Evolutionary conservation across 108 stramenopile genomes (phyloP).

Genomic region (Conticribra weissflogii): DNA sequence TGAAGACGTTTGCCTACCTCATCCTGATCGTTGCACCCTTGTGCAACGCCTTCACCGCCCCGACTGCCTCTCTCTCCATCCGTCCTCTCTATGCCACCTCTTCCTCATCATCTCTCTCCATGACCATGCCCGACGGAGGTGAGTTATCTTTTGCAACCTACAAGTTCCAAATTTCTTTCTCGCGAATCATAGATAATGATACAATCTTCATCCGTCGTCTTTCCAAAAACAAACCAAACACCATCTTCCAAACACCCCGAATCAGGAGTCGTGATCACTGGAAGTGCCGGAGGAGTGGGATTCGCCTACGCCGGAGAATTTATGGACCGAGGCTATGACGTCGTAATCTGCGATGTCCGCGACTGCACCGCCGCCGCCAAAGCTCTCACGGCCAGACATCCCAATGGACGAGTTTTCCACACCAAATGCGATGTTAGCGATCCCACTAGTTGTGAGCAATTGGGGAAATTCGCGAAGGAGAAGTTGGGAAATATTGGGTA

Average conservation of each 20-base stretch:
- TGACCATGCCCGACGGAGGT: constrained; percentile 59
- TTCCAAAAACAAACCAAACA: no score
- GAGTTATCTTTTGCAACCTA: no score
- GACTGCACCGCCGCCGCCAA: constrained; percentile 78
- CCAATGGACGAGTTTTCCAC: constrained; percentile 74
- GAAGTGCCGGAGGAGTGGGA: constrained; percentile 87
- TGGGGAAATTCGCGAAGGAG: constrained; percentile 78
- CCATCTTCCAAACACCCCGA: no score
- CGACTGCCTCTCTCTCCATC: constrained; percentile 7
- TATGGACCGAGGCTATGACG: constrained; percentile 86
- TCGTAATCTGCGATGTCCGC: constrained; percentile 90
- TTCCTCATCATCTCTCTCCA: constrained; percentile 16
- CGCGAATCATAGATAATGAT: no score
- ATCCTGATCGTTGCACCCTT: constrained; percentile 8
- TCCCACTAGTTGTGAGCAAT: constrained; percentile 54
- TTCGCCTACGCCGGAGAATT: constrained; percentile 94
- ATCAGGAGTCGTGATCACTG: constrained; percentile 88
- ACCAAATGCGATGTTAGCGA: constrained; percentile 89
- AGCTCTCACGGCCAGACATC: constrained; percentile 64
- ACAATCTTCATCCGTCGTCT: no score
- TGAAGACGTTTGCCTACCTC: constrained; percentile 7
- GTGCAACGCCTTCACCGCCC: constrained; percentile 24
- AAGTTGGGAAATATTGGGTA: constrained; percentile 86
- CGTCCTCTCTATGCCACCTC: background rate
- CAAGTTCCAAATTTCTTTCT: no score